phyloP scores from a whole-genome alignment of 2,329 filamentous ascomycete species.

The Cladosporium sp. region DNA sequence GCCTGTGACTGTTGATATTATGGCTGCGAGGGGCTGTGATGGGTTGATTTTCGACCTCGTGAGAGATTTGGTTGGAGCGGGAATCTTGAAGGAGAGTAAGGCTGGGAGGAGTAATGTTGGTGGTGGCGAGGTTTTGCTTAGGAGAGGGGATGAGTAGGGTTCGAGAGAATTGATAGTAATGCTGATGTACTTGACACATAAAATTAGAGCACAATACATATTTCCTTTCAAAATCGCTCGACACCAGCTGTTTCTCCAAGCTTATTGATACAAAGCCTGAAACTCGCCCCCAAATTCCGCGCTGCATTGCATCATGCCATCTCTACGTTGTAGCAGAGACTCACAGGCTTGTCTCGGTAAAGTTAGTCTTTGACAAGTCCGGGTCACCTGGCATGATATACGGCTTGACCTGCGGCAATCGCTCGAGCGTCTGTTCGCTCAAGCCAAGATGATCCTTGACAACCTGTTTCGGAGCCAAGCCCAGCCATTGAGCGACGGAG shows the following conservation, averaged over 20 bases:
- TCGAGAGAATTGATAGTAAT: not conserved
- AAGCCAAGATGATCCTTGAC: slow-evolving; percentile 33
- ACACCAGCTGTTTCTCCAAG: no score
- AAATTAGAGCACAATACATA: not conserved
- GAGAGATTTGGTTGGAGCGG: slow-evolving; percentile 47
- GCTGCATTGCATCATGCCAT: no score
- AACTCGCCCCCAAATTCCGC: no score
- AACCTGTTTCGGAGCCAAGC: slow-evolving; percentile 42
- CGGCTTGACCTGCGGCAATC: slow-evolving; percentile 36
- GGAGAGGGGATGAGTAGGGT: slow-evolving; percentile 10
- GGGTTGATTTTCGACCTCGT: slow-evolving; percentile 54
- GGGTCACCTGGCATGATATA: slow-evolving; percentile 37
- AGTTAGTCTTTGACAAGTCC: slow-evolving; percentile 36
- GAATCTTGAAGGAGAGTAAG: slow-evolving; percentile 44
- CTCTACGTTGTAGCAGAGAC: no score
- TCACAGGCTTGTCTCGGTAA: slow-evolving; percentile 20
- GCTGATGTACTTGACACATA: not conserved
- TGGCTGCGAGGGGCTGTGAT: slow-evolving; percentile 59
- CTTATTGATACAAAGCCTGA: no score
- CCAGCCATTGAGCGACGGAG: slow-evolving; percentile 56
- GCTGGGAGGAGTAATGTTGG: slow-evolving; percentile 40
- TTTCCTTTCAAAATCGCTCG: no score
- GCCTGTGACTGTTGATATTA: slow-evolving; percentile 55
- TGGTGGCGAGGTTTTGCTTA: slow-evolving; percentile 39
- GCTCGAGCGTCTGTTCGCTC: slow-evolving; percentile 27